A percentile compares a stretch with the other conserved stretches of the same genome.
Evolutionary conservation across 116 monocot species (phyloP).

Genomic region (Cymodocea nodosa): DNA sequence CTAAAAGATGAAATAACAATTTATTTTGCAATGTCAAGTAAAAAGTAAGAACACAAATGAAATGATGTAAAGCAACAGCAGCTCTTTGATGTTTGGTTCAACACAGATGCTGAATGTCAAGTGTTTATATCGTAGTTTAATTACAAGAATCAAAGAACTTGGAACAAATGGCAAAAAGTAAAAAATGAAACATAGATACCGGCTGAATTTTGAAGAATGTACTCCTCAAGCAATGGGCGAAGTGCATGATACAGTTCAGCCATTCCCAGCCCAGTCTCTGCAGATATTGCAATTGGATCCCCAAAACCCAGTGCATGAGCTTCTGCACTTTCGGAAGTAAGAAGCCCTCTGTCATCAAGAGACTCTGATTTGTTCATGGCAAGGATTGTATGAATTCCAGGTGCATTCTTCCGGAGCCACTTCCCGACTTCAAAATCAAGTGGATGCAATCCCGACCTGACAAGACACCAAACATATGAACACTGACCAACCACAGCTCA

Average conservation of each 20-base stretch:
- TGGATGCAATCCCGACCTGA: constrained; percentile 84
- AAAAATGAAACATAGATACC: constrained; percentile 27
- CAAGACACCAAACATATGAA: background rate
- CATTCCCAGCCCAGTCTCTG: constrained; percentile 96
- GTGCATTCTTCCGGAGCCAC: constrained; percentile 88
- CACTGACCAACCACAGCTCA: constrained; percentile 2
- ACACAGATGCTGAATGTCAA: no score
- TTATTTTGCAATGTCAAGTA: no score
- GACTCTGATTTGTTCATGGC: constrained; percentile 96
- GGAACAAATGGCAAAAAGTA: background rate
- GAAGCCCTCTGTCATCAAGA: constrained; percentile 56
- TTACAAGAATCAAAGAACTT: no score
- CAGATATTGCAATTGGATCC: constrained; percentile 95
- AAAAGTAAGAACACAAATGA: no score
- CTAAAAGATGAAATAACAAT: no score
- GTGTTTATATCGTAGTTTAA: no score
- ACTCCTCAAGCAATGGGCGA: constrained; percentile 68
- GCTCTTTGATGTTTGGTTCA: no score
- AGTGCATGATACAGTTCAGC: constrained; percentile 87
- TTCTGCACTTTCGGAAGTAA: constrained; percentile 64
- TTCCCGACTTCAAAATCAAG: constrained; percentile 91
- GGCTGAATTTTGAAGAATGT: constrained; percentile 40
- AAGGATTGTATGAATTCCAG: constrained; percentile 53
- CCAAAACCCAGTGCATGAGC: constrained; percentile 88
- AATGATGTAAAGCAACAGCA: no score